Evolutionary conservation across 352 stramenopile genomes (phyloP).

Genomic region (Pythium scleroteichum): DNA sequence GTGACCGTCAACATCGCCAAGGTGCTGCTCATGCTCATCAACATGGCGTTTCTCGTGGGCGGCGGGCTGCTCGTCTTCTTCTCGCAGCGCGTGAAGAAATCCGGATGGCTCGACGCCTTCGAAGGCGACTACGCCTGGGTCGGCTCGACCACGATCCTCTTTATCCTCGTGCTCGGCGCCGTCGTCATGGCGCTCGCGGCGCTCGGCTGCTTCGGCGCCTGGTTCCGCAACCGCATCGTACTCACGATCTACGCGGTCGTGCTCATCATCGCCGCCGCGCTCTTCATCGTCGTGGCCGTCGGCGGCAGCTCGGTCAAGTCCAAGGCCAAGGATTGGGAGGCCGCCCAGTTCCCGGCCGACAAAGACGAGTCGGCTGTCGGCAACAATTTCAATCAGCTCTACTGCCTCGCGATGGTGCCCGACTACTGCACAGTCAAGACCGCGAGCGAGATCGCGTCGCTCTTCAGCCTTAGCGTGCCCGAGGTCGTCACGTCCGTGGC

Average conservation of each 20-base stretch:
- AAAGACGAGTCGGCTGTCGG: constrained; percentile 49
- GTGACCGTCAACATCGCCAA: constrained; percentile 76
- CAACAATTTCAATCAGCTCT: constrained; percentile 77
- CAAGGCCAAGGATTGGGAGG: constrained; percentile 54
- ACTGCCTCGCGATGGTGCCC: constrained; percentile 77
- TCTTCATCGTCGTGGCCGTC: constrained; percentile 71
- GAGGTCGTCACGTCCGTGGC: constrained; percentile 40
- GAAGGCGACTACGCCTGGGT: constrained; percentile 70
- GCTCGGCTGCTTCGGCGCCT: constrained; percentile 72
- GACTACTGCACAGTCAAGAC: constrained; percentile 62
- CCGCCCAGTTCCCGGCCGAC: constrained; percentile 42
- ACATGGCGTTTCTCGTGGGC: constrained; percentile 82
- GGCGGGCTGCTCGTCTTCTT: constrained; percentile 84
- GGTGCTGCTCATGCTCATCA: constrained; percentile 77
- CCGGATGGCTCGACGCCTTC: constrained; percentile 77
- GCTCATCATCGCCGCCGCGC: constrained; percentile 51
- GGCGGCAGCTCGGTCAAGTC: constrained; percentile 55
- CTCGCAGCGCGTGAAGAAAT: constrained; percentile 60
- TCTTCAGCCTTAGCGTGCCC: constrained; percentile 26
- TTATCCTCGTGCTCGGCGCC: constrained; percentile 67
- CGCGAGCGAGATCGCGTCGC: constrained; percentile 17
- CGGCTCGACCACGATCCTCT: constrained; percentile 57
- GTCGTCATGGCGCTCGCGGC: constrained; percentile 65
- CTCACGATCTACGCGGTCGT: constrained; percentile 70
- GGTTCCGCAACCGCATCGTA: constrained; percentile 67